Evolutionary conservation across 306 rosid genomes (phyloP).

Genomic region (Glycine soja): DNA sequence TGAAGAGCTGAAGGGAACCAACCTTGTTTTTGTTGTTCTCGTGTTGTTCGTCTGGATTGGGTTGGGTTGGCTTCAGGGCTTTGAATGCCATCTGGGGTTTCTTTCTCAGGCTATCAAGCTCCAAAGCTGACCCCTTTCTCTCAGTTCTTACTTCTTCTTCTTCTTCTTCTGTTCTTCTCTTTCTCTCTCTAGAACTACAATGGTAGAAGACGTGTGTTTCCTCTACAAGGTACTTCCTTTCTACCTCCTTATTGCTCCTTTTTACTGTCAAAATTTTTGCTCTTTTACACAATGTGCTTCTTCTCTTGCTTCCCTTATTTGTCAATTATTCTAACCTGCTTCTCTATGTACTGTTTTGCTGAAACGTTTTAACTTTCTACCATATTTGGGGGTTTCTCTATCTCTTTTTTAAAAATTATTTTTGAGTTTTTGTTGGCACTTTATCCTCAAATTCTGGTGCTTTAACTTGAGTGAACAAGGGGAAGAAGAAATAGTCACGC

Average conservation of each 20-base stretch:
- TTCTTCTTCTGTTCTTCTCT: too few species aligned
- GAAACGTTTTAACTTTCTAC: slow-evolving; percentile 7
- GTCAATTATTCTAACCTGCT: neutral
- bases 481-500: slow-evolving; percentile 25
- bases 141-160: too few species aligned
- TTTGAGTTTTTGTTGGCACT: slow-evolving; percentile 7
- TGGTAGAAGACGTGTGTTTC: slow-evolving; percentile 75
- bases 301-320: neutral
- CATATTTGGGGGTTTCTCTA: neutral
- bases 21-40: neutral
- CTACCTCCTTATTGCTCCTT: too few species aligned
- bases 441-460: slow-evolving; percentile 13
- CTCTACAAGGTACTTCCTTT: slow-evolving; percentile 69
- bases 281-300: slow-evolving; percentile 41
- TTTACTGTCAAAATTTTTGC: neutral
- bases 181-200: slow-evolving; percentile 46
- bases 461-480: slow-evolving; percentile 27
- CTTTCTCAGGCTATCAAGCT: slow-evolving; percentile 38
- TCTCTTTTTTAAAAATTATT: neutral
- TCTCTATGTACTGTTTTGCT: slow-evolving; percentile 1
- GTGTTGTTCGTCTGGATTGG: neutral
- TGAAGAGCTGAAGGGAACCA: neutral
- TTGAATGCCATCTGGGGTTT: slow-evolving; percentile 40
- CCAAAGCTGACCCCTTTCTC: slow-evolving; percentile 43
- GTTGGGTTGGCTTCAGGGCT: slow-evolving; percentile 27